Conservation (phyloP, 176 grass and related monocot genomes). For the Musa acuminata region DNA sequence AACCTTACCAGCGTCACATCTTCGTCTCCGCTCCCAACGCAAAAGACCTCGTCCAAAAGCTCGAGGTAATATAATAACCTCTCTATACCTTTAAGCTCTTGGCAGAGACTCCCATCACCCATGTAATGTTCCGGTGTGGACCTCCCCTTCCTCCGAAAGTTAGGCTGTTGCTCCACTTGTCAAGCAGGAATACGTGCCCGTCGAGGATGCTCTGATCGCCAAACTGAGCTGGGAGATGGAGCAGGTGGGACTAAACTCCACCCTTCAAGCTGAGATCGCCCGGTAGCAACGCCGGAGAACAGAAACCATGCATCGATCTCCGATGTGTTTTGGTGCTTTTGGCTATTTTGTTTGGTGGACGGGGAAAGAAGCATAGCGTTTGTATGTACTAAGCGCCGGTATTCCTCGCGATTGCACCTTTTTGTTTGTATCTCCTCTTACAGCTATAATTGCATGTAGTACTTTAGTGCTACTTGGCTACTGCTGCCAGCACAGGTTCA, state of each 20-base stretch:
- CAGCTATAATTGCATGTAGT: neutral
- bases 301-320: neutral
- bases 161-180: neutral
- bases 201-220: constrained; percentile 40
- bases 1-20: constrained; percentile 73
- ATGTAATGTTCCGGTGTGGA: no score
- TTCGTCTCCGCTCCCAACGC: constrained; percentile 66
- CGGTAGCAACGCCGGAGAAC: constrained; percentile 19
- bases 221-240: constrained; percentile 79
- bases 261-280: constrained; percentile 45
- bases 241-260: constrained; percentile 48
- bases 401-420: neutral
- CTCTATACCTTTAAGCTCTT: neutral
- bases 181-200: constrained; percentile 51
- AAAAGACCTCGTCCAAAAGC: constrained; percentile 70
- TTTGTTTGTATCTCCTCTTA: neutral
- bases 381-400: constrained; percentile 19
- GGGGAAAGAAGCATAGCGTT: neutral
- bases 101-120: neutral
- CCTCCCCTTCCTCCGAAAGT: no score
- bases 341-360: neutral
- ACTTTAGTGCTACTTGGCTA: neutral
- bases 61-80: constrained; percentile 40
- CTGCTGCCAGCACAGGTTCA: neutral
- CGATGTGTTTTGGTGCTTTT: constrained; percentile 15